Evolutionary conservation across 495 filamentous ascomycete genomes (phyloP).

Genomic region (Cladorrhinum samala): DNA sequence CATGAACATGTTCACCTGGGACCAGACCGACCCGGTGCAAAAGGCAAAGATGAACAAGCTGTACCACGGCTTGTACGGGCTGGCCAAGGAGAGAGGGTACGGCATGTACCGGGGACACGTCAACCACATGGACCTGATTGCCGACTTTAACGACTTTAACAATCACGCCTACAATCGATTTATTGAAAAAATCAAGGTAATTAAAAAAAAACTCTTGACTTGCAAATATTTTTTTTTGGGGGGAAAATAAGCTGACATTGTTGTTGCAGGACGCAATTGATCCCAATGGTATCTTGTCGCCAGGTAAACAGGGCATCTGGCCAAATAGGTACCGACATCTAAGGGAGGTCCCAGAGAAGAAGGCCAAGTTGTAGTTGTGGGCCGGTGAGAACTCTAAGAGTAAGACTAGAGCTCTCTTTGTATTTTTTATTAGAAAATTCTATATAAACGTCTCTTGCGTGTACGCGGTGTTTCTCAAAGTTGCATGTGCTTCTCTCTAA

Average conservation of each 20-base stretch:
- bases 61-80: constrained; percentile 30
- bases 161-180: constrained; percentile 37
- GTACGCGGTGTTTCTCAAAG: no score
- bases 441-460: no score
- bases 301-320: constrained; percentile 34
- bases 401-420: no score
- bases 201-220: background rate
- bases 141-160: constrained; percentile 40
- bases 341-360: constrained; percentile 7
- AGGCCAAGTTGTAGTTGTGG: background rate
- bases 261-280: constrained; percentile 28
- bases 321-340: constrained; percentile 23
- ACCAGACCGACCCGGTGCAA: constrained; percentile 32
- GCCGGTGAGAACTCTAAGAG: background rate
- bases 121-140: constrained; percentile 41
- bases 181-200: constrained; percentile 37
- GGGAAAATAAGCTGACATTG: background rate
- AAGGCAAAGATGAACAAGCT: constrained; percentile 23
- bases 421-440: no score
- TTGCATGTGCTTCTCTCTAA: no score
- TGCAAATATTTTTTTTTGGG: background rate
- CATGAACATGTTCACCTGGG: constrained; percentile 41
- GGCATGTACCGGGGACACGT: constrained; percentile 39
- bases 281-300: constrained; percentile 28
- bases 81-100: constrained; percentile 34